These are phyloP conservation scores for Paecilomyces sp. DNA, from an alignment of 2,329 filamentous ascomycete species.

Conservation along the genomic window DNA sequence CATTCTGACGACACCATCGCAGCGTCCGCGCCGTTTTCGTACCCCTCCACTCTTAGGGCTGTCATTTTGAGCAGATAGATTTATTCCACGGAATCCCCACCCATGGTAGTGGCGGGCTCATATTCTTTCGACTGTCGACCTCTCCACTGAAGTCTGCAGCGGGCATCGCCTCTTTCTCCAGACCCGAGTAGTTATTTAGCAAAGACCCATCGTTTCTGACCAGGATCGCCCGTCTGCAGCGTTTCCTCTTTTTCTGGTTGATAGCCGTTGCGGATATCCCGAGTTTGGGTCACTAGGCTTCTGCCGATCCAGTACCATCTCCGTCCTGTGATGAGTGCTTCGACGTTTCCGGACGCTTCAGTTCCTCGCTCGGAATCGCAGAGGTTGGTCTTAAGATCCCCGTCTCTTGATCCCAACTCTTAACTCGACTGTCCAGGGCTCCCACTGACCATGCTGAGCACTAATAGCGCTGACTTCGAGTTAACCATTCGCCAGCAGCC, in stretches of 20 bases:
- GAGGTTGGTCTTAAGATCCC: slow-evolving; percentile 24
- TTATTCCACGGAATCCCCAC: slow-evolving; percentile 15
- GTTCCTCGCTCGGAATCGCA: slow-evolving; percentile 33
- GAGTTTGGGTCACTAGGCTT: slow-evolving; percentile 14
- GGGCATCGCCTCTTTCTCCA: slow-evolving; percentile 11
- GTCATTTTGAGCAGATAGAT: slow-evolving; percentile 5
- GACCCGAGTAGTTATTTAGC: slow-evolving; percentile 7
- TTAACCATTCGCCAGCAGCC: slow-evolving; percentile 61
- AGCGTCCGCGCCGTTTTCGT: slow-evolving; percentile 20
- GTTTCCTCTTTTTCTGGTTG: slow-evolving; percentile 7
- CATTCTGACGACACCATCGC: slow-evolving; percentile 28
- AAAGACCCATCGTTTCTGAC: slow-evolving; percentile 17
- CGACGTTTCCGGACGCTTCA: slow-evolving; percentile 34
- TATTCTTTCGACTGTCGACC: slow-evolving; percentile 12
- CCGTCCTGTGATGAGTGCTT: slow-evolving; percentile 33
- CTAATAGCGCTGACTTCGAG: slow-evolving; percentile 48
- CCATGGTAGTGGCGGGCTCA: slow-evolving; percentile 10
- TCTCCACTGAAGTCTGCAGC: slow-evolving; percentile 11
- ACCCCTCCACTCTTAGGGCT: slow-evolving; percentile 14
- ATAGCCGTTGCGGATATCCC: slow-evolving; percentile 15
- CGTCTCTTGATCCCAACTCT: slow-evolving; percentile 14
- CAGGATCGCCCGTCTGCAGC: slow-evolving; percentile 11
- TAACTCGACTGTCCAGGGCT: slow-evolving; percentile 20
- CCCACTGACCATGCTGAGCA: slow-evolving; percentile 33
- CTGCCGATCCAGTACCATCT: slow-evolving; percentile 8